Conservation (phyloP, 257 asterid species). For the Linderniella brevidens region DNA sequence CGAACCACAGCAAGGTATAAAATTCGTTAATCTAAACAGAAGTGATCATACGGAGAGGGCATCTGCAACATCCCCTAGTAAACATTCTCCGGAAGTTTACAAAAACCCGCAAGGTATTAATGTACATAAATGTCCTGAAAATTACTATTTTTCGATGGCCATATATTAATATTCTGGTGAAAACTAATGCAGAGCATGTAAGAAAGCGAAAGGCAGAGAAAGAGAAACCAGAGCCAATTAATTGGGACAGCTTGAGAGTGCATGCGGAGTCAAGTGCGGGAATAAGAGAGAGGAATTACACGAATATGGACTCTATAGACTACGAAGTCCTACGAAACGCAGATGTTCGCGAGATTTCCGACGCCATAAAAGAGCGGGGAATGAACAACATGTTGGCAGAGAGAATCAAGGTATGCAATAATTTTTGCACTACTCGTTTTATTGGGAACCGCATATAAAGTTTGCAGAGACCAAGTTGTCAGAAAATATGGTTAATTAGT, state of each 20-base stretch:
- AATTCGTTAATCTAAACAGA: too few species aligned
- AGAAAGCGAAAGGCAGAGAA: constrained; percentile 41
- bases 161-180: too few species aligned
- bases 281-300: constrained; percentile 31
- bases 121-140: too few species aligned
- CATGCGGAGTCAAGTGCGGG: constrained; percentile 28
- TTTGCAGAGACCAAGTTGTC: too few species aligned
- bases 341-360: constrained; percentile 34
- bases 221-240: constrained; percentile 28
- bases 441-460: too few species aligned
- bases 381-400: constrained; percentile 54
- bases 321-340: constrained; percentile 49
- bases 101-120: too few species aligned
- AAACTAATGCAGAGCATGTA: constrained; percentile 18
- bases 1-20: too few species aligned
- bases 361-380: constrained; percentile 49
- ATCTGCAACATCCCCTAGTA: too few species aligned
- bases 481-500: too few species aligned
- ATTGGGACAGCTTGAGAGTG: constrained; percentile 80
- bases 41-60: too few species aligned
- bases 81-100: too few species aligned
- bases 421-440: background rate
- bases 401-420: constrained; percentile 54
- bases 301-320: constrained; percentile 65
- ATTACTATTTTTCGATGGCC: too few species aligned